Base-by-base conservation (phyloP, 179 eudicot species). In the Spinacia oleracea region DNA sequence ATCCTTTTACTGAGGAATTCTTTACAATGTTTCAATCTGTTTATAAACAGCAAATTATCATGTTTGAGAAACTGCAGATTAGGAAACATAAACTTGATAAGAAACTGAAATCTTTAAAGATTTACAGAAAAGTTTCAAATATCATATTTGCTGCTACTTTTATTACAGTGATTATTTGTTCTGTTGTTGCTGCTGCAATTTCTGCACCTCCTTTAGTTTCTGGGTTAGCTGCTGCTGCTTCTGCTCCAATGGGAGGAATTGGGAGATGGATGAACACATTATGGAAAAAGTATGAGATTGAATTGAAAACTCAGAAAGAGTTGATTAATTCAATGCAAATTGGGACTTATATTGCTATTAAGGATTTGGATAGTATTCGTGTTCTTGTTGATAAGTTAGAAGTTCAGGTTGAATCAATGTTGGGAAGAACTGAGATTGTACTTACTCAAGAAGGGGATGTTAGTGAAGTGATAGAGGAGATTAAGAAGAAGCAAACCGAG, bases 261-360 rank as follows among this genome's bases (percentile, higher is more conserved):
- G 92, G 92, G 81, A 86, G 56, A 62, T 89, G 92, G 92, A 75
- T 89, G 65, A 89, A 89, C 60, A 74, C 89, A 2, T 72, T 88
- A 58, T 86, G 92, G 92, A 86, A 83, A 32, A 89, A 89, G 68
- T 85, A 70, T 34, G 89, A 85, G 69, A 80, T 16, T 35, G 89
- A 88, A n/a, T 68, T 86, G 75, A 88, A 64, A 72, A 82, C 68
- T 71, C 87, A 88, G 15, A 80, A 75, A 80, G 90, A 86, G 79
- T 74, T 89, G 64, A 69, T 88, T 27, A 73, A 60, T 21, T 42
- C 85, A 0, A 88, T 89, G 89, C 81, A 88, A 71, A 66, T 88
- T 20, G 92, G 90, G 78, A 88, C 81, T 65, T 86, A 78, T 35
- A 67, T 89, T 74, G 81, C 82, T 9, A 79, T 89, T 12, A 83